These are phyloP conservation scores for Eremothecium sinecaudum DNA, from an alignment of 1,139 yeast species.

Conservation along the genomic window DNA sequence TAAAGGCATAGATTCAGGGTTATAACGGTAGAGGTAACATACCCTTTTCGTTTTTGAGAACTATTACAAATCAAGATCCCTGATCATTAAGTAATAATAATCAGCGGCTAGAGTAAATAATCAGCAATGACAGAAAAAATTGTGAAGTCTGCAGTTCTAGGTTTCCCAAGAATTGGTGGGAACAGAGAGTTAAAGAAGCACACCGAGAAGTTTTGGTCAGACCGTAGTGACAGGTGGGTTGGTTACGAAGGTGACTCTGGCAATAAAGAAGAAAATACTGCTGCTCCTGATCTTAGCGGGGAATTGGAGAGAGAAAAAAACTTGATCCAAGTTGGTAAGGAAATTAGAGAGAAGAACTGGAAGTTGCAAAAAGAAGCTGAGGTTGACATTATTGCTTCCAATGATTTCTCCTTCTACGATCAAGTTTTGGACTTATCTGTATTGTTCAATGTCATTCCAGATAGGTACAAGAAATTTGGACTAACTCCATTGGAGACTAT, in stretches of 20 bases:
- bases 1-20: no score
- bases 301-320: slow-evolving; percentile 78
- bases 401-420: slow-evolving; percentile 96
- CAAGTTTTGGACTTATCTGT: slow-evolving; percentile 90
- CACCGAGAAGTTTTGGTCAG: slow-evolving; percentile 98
- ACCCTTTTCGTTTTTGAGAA: no score
- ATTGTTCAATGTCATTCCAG: slow-evolving; percentile 92
- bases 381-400: slow-evolving; percentile 93
- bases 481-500: slow-evolving; percentile 84
- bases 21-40: no score
- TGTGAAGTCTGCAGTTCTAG: slow-evolving; percentile 95
- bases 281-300: no score
- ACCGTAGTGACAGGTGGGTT: no score
- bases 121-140: no score
- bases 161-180: slow-evolving; percentile 99
- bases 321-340: slow-evolving; percentile 85
- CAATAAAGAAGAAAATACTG: no score
- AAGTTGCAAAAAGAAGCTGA: slow-evolving; percentile 95
- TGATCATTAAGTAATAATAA: no score
- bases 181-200: slow-evolving; percentile 98
- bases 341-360: slow-evolving; percentile 95
- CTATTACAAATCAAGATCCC: no score
- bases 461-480: slow-evolving; percentile 87
- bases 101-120: no score
- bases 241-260: no score